Evolutionary conservation across 2,329 filamentous ascomycete species (phyloP).

Genomic region (Aspergillus hortae): DNA sequence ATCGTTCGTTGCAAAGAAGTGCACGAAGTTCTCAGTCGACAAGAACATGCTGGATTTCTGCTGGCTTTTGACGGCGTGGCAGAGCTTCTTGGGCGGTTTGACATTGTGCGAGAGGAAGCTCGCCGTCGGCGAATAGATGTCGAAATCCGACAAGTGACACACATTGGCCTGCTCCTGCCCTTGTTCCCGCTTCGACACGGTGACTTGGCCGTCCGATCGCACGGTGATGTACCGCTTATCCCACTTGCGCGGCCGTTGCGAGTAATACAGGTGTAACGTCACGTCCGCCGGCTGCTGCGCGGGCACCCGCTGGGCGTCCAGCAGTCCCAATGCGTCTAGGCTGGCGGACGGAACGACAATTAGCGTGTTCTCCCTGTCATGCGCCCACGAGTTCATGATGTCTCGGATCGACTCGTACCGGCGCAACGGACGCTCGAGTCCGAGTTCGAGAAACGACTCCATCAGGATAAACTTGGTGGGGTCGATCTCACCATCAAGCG

Average conservation of each 20-base stretch:
- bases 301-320: constrained; percentile 65
- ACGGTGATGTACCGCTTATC: constrained; percentile 78
- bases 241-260: constrained; percentile 80
- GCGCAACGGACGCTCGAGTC: constrained; percentile 76
- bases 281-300: constrained; percentile 62
- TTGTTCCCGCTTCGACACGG: constrained; percentile 66
- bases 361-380: constrained; percentile 72
- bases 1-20: constrained; percentile 86
- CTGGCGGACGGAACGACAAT: constrained; percentile 63
- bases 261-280: constrained; percentile 73
- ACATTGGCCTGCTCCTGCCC: constrained; percentile 68
- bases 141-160: constrained; percentile 87
- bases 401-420: constrained; percentile 84
- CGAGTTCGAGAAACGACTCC: constrained; percentile 71
- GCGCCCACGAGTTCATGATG: constrained; percentile 89
- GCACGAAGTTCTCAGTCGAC: constrained; percentile 79
- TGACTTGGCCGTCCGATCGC: constrained; percentile 66
- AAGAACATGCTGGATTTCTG: constrained; percentile 82
- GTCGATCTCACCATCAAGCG: constrained; percentile 62
- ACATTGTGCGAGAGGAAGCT: constrained; percentile 66
- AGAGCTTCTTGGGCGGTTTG: constrained; percentile 79
- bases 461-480: constrained; percentile 66
- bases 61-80: constrained; percentile 87
- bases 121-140: constrained; percentile 76
- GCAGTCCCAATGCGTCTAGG: constrained; percentile 32